A percentile compares a stretch with the other conserved stretches of the same genome.
Conservation (phyloP, 2,329 filamentous ascomycete genomes). For the Pleoardoris graminearum region DNA sequence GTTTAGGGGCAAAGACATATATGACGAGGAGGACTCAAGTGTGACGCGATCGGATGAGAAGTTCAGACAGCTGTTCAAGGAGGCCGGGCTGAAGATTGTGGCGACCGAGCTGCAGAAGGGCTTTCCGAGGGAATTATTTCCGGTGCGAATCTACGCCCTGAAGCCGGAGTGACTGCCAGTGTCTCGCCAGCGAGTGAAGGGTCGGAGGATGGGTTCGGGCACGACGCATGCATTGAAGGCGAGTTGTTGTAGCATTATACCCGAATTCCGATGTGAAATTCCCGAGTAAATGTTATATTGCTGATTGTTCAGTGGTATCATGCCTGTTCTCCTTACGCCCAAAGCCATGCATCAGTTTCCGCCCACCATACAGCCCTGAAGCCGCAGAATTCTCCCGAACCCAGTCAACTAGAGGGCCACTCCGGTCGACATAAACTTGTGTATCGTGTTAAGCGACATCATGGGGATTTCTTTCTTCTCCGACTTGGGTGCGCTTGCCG, state of each 20-base stretch:
- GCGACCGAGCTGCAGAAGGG: slow-evolving; percentile 54
- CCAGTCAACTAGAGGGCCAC: slow-evolving; percentile 11
- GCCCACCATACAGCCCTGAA: neutral
- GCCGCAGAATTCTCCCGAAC: neutral
- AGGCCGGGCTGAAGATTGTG: slow-evolving; percentile 66
- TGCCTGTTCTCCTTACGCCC: slow-evolving; percentile 3
- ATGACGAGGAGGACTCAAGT: slow-evolving; percentile 74
- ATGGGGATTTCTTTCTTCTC: slow-evolving; percentile 23
- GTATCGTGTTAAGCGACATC: slow-evolving; percentile 26
- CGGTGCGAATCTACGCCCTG: slow-evolving; percentile 78
- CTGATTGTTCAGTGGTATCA: slow-evolving; percentile 2
- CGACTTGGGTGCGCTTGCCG: slow-evolving; percentile 6
- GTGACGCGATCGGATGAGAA: slow-evolving; percentile 77
- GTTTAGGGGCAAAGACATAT: slow-evolving; percentile 63
- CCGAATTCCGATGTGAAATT: neutral
- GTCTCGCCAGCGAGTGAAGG: neutral
- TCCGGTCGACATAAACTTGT: slow-evolving; percentile 31
- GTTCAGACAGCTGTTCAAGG: slow-evolving; percentile 69
- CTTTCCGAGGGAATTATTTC: slow-evolving; percentile 69
- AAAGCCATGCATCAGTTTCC: neutral
- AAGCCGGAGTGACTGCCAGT: slow-evolving; percentile 51
- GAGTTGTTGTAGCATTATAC: slow-evolving; percentile 1
- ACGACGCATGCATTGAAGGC: neutral
- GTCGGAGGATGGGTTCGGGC: no score
- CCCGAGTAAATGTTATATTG: neutral